Base-by-base conservation (phyloP, 2,329 filamentous ascomycete genomes). In the Dactylellina drechsleri region DNA sequence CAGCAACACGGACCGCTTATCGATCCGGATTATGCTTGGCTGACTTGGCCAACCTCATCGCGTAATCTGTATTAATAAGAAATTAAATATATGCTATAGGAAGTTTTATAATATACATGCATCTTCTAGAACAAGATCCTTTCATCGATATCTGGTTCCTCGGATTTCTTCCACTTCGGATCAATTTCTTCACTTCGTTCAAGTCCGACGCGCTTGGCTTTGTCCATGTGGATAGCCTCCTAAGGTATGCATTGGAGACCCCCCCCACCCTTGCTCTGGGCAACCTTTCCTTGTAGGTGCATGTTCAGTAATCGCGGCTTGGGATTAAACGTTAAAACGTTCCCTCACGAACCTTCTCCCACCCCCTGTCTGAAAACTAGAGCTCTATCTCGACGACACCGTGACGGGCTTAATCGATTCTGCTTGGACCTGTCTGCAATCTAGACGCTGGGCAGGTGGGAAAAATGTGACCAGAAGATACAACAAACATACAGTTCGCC, bases 271-370 rank as follows among this genome's bases (percentile, higher is more conserved):
- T 18, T 49, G 56, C 40, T 47, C 43, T 18, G 43, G 16, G 43
- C 43, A 18, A 47, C 16, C 16, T 18, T 47, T 41, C 61, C 56
- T 50, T 60, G 62, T 36, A 62, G 47, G 12, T 47, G 57, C 57
- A 62, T 74, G 70, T 74, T 74, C 62, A 74, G 49, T 74, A 74
- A 74, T 74, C 70, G 54, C 26, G 13, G 16, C 54, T 26, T 36
- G 31, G 31, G 43, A 41, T 18, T 36, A 54, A 66, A 57, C 49
- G 56, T 40, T 54, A 28, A 47, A 36, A 36, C 31, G 31, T 36
- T 36, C 10, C 50, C 16, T 31, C 59, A 16, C 60, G 36, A 57
- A 47, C 6, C 13, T 53, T 36, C 18, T 36, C 31, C n/a, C 28
- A 50, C 4, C 65, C 45, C 23, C 40, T 31, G 50, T 52, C n/a